A percentile compares a stretch with the other conserved stretches of the same genome.
Evolutionary conservation across 768 basidiomycete species (phyloP).

Genomic region (Suillus occidentalis): DNA sequence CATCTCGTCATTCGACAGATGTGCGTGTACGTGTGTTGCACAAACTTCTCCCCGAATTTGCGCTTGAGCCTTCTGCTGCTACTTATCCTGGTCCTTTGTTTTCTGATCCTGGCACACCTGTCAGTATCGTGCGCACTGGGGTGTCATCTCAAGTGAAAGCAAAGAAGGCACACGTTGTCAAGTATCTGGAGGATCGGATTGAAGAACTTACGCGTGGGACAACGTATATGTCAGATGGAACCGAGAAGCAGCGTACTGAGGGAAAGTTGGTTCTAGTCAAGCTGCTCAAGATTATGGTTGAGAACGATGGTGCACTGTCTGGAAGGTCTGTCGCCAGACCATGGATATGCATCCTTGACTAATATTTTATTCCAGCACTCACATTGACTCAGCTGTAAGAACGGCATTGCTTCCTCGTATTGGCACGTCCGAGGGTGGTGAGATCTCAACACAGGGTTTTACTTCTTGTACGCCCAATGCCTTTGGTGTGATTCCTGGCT

Average conservation of each 20-base stretch:
- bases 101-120: slow-evolving; percentile 66
- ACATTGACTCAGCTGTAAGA: slow-evolving; percentile 75
- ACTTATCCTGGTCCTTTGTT: slow-evolving; percentile 88
- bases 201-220: slow-evolving; percentile 78
- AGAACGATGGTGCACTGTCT: slow-evolving; percentile 84
- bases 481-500: slow-evolving; percentile 15
- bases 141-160: slow-evolving; percentile 65
- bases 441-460: slow-evolving; percentile 31
- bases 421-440: slow-evolving; percentile 29
- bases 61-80: slow-evolving; percentile 50
- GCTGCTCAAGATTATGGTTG: slow-evolving; percentile 77
- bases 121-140: slow-evolving; percentile 67
- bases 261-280: slow-evolving; percentile 74
- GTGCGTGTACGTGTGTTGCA: slow-evolving; percentile 68
- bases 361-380: slow-evolving; percentile 41
- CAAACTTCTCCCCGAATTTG: slow-evolving; percentile 68
- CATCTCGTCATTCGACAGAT: slow-evolving; percentile 66
- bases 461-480: slow-evolving; percentile 24
- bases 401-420: slow-evolving; percentile 66
- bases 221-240: slow-evolving; percentile 59
- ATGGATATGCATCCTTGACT: slow-evolving; percentile 14
- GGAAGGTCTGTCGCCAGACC: slow-evolving; percentile 60
- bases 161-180: slow-evolving; percentile 76
- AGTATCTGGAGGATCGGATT: slow-evolving; percentile 74
- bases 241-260: slow-evolving; percentile 62